Conservation (phyloP, 2,329 filamentous ascomycete species). For the Rhinocladiella mackenziei region DNA sequence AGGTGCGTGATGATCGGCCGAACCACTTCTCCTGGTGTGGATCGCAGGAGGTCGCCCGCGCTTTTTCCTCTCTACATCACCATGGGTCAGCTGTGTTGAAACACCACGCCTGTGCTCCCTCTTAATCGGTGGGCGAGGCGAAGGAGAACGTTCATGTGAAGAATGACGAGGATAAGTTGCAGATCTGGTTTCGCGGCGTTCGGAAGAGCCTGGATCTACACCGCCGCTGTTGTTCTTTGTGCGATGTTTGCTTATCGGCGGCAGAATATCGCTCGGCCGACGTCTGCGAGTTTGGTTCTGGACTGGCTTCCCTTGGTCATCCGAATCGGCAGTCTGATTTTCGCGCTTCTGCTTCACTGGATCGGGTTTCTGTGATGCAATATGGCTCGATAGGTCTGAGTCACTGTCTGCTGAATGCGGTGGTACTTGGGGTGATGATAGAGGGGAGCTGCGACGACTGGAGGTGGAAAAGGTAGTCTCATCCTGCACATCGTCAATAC, state of each 20-base stretch:
- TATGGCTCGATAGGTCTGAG: conserved; percentile 25
- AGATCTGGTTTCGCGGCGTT: conserved; percentile 32
- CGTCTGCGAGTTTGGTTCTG: conserved; percentile 22
- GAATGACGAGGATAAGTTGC: conserved; percentile 32
- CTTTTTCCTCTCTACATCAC: conserved; percentile 33
- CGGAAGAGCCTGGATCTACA: conserved; percentile 19
- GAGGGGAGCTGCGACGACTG: conserved; percentile 29
- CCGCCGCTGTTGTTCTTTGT: conserved; percentile 22
- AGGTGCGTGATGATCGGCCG: conserved; percentile 38
- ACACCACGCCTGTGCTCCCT: conserved; percentile 29
- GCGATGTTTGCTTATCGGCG: conserved; percentile 23
- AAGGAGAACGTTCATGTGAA: conserved; percentile 30
- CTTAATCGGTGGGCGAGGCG: conserved; percentile 26
- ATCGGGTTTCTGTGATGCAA: conserved; percentile 10
- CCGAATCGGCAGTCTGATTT: conserved; percentile 11
- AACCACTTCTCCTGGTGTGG: conserved; percentile 43
- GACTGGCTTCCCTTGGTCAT: conserved; percentile 13
- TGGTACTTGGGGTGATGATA: conserved; percentile 26
- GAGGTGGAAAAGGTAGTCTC: conserved; percentile 18
- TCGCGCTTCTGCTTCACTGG: conserved; percentile 2
- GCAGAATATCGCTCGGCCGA: conserved; percentile 26
- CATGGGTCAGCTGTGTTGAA: conserved; percentile 30
- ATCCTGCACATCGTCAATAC: conserved; percentile 16
- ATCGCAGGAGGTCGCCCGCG: conserved; percentile 39
- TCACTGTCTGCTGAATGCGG: conserved; percentile 26